Evolutionary conservation across 768 basidiomycete genomes (phyloP), one percentile per base, ranked within the genome.

Genomic region (Termitomyces titanicus): DNA sequence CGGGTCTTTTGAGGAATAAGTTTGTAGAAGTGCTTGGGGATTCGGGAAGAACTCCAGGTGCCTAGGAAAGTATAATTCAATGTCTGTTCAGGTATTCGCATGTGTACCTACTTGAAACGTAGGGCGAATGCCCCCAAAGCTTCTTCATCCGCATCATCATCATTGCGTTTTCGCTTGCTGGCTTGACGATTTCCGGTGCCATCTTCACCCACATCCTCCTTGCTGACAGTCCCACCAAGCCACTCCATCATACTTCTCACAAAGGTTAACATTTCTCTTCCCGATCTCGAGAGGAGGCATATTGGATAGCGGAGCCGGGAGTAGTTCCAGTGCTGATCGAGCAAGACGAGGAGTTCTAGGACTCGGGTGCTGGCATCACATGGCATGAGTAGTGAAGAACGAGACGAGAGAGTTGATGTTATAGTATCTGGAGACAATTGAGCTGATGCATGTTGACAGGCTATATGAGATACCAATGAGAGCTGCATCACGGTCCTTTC

Each of bases 211-310:
- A 92, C 89, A 58, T 96, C 94, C 63, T 94, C 92, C 65, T 93
- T 93, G 63, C 87, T 92, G 51, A 97, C 86, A 13, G 92, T 94
- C 1, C 97, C 96, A 10, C 97, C 97, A 59, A 99, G 84, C 94
- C 95, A 98, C 68, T 98, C 97, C 83, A 97, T 96, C 90, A 98
- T 89, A 76, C 92, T 95, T 55, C 94, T 76, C 25, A 97, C 92
- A 65, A 94, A 93, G 1, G 90, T 88, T 34, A 97, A 71, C 88
- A 97, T 96, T 70, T 99, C 96, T 57, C 87, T 83, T 2, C 89
- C 94, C 6, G 94, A 95, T 33, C 88, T 81, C 46, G 91, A 91
- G 37, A 98, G 80, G n/a, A 99, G 81, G 68, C 96, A 98, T 34
- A 99, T 91, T 0, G 96, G 97, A 69, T 80, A 90, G 67, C 82